Base-by-base conservation (phyloP, 208 protist genomes). In the Leptomonas seymouri region DNA sequence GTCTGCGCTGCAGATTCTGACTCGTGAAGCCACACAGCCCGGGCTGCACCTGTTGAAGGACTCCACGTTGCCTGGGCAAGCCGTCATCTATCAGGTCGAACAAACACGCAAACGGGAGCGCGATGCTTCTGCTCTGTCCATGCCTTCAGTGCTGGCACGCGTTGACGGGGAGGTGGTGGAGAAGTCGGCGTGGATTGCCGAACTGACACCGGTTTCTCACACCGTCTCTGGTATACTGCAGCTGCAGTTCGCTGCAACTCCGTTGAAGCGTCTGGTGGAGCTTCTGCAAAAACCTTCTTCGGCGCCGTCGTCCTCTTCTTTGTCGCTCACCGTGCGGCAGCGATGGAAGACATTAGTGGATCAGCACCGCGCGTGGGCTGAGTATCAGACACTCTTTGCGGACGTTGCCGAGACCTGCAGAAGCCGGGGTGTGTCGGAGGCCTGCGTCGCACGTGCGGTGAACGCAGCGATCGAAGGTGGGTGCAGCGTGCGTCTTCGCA, bases 11-110 rank as follows among this genome's bases (percentile, higher is more conserved):
- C 49, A 62, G 20, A 74, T 93, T 15, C 45, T 96, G 39, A 27
- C 67, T 23, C 42, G 57, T 7, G 87, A 92, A 66, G 46, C 49
- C 7, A 54, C 58, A 7, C 72, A 84, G 36, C 66, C 87, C 15
- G 91, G 91, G 16, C 63, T 96, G 34, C 83, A 96, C 54, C 66
- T 82, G 6, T 64, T 96, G 54, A 74, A 61, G 39, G 59, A 78
- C 65, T 81, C 86, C 53, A 53, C 59, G 14, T 48, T 93, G 51
- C 75, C 78, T 6, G 85, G 85, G 2, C 25, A 59, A 15, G 56
- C 85, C 46, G n/a, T 71, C 3, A 58, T 77, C 0, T 93, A 81
- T 63, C 16, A 68, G 28, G 71, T 71, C 49, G 56, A 54, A 21
- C 64, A 69, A 27, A 71, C 55, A 14, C 45, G 74, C 25, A 78